Evolutionary conservation across 345 rosid species (phyloP).

Genomic region (Citrus australasica): DNA sequence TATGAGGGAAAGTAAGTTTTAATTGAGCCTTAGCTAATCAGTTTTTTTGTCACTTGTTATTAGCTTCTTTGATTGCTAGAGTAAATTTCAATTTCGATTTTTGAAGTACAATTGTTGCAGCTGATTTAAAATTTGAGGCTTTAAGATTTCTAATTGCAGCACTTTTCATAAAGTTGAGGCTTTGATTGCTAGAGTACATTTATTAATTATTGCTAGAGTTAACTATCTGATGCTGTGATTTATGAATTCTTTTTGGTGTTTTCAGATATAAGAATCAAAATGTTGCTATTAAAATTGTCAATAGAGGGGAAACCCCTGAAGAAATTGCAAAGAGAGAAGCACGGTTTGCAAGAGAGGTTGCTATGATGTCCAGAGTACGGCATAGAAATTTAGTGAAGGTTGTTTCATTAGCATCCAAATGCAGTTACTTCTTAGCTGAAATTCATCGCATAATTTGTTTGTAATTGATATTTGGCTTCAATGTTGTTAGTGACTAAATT

Average conservation of each 20-base stretch:
- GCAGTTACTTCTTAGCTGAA: not conserved
- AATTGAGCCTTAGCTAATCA: slow-evolving; percentile 13
- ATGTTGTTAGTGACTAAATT: not conserved
- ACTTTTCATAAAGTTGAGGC: not conserved
- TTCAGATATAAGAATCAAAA: slow-evolving; percentile 73
- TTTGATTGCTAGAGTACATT: not conserved
- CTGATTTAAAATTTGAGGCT: not conserved
- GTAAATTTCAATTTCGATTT: not conserved
- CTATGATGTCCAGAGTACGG: slow-evolving; percentile 86
- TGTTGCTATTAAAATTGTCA: slow-evolving; percentile 81
- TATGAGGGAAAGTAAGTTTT: slow-evolving; percentile 95
- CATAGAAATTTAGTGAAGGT: slow-evolving; percentile 96
- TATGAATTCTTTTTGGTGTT: slow-evolving; percentile 11
- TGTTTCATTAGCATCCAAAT: slow-evolving; percentile 3
- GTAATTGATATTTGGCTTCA: not conserved
- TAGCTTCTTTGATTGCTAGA: not conserved
- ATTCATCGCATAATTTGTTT: not conserved
- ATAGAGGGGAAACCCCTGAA: slow-evolving; percentile 80
- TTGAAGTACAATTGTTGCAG: not conserved
- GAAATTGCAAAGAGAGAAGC: slow-evolving; percentile 75
- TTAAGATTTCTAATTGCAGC: not conserved
- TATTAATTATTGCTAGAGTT: too few relatives aligned
- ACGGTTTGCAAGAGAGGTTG: slow-evolving; percentile 82
- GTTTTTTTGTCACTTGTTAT: not conserved
- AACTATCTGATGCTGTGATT: slow-evolving; percentile 5